Evolutionary conservation across 331 rosid genomes (phyloP).

Genomic region (Acacia concinna): DNA sequence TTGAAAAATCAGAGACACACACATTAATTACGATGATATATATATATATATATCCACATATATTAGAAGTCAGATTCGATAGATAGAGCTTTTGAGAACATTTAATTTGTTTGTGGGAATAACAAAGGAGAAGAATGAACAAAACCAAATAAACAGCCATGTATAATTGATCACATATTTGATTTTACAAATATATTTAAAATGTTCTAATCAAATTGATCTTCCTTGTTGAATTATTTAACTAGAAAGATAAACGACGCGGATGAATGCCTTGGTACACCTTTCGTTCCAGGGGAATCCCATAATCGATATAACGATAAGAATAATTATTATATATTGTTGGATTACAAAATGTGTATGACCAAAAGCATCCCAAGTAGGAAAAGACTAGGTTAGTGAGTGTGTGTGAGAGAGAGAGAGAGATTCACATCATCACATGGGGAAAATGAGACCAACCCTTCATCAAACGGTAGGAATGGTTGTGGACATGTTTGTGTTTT

Average conservation of each 20-base stretch:
- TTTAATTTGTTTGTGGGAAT: neutral
- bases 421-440: slow-evolving; percentile 2
- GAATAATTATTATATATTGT: neutral
- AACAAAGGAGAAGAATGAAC: neutral
- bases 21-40: slow-evolving; percentile 6
- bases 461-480: slow-evolving; percentile 21
- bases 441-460: slow-evolving; percentile 18
- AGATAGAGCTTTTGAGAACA: neutral
- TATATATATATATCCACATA: neutral
- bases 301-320: neutral
- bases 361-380: neutral
- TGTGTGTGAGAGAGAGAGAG: no score
- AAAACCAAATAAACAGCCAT: neutral
- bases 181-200: neutral
- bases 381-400: neutral
- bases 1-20: neutral
- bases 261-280: neutral
- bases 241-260: neutral
- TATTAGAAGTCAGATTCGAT: neutral
- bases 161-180: neutral
- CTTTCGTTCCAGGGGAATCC: neutral
- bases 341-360: neutral
- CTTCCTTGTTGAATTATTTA: neutral
- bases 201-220: neutral
- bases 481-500: slow-evolving; percentile 35